Evolutionary conservation across 371 early-diverging fungal species (phyloP).

Genomic region (Basidiobolus meristosporus): DNA sequence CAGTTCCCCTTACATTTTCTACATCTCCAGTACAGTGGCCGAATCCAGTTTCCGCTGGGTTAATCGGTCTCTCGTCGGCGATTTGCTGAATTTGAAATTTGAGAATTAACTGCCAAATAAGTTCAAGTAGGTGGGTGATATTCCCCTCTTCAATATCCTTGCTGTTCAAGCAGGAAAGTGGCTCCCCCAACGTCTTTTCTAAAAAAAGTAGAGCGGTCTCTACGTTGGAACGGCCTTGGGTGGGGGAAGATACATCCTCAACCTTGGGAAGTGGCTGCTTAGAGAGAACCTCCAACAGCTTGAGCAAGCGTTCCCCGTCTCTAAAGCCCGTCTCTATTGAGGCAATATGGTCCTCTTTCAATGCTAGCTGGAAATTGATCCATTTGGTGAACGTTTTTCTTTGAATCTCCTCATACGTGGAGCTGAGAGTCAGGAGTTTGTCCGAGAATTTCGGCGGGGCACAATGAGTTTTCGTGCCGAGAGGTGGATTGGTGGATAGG

Average conservation of each 20-base stretch:
- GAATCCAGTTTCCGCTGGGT: too few relatives aligned
- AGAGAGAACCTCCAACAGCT: constrained; percentile 31
- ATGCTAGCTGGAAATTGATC: constrained; percentile 5
- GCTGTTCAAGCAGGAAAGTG: constrained; percentile 52
- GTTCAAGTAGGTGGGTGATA: constrained; percentile 61
- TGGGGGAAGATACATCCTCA: constrained; percentile 41
- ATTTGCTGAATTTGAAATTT: constrained; percentile 38
- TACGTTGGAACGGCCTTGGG: constrained; percentile 66
- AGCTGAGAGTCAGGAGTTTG: background rate
- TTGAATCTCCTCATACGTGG: constrained; percentile 2
- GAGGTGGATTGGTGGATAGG: too few relatives aligned
- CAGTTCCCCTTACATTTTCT: too few relatives aligned
- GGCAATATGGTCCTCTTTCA: background rate
- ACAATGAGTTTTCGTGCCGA: too few relatives aligned
- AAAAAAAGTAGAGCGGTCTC: constrained; percentile 47
- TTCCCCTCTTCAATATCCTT: constrained; percentile 77
- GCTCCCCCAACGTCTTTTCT: constrained; percentile 28
- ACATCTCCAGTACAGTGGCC: too few relatives aligned
- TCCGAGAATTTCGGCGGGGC: background rate
- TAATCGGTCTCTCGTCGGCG: constrained; percentile 9
- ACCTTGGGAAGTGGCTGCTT: constrained; percentile 25
- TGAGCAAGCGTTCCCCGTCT: constrained; percentile 37
- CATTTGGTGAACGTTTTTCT: constrained; percentile 6
- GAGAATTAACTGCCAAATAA: constrained; percentile 63
- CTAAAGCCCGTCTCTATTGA: constrained; percentile 32